phyloP scores from a whole-genome alignment of 176 grass and related monocot species.

The Oryza meridionalis region DNA sequence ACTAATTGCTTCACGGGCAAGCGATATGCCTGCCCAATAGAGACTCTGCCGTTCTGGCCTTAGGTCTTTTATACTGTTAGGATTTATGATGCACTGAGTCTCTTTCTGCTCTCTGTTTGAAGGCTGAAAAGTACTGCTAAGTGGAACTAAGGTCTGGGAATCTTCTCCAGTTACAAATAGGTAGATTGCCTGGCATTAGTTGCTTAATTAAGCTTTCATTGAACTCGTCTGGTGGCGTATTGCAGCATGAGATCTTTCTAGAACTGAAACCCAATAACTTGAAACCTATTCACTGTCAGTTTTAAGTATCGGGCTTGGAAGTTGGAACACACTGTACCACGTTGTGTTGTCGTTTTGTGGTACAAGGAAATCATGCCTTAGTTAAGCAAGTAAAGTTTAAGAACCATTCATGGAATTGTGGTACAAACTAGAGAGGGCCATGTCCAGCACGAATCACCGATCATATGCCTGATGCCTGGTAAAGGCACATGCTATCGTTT shows the following conservation, averaged over 20 bases:
- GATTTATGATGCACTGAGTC: background rate
- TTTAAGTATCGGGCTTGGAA: background rate
- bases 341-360: background rate
- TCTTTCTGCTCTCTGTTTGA: background rate
- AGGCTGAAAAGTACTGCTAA: background rate
- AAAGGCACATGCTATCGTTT: constrained; percentile 34
- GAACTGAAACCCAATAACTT: background rate
- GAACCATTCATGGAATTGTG: background rate
- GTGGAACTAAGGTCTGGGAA: background rate
- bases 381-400: background rate
- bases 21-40: constrained; percentile 11
- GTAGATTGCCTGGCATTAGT: background rate
- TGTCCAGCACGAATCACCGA: background rate
- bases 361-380: background rate
- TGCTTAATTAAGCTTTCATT: background rate
- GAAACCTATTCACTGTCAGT: background rate
- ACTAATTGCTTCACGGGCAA: constrained; percentile 44
- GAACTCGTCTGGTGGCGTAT: background rate
- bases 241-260: background rate
- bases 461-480: background rate
- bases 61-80: background rate
- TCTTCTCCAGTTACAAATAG: background rate
- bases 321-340: background rate
- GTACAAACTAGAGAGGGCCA: background rate
- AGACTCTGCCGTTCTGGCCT: background rate